Conservation (phyloP, 2,329 filamentous ascomycete genomes). For the Lasiodiplodia hormozganensis region DNA sequence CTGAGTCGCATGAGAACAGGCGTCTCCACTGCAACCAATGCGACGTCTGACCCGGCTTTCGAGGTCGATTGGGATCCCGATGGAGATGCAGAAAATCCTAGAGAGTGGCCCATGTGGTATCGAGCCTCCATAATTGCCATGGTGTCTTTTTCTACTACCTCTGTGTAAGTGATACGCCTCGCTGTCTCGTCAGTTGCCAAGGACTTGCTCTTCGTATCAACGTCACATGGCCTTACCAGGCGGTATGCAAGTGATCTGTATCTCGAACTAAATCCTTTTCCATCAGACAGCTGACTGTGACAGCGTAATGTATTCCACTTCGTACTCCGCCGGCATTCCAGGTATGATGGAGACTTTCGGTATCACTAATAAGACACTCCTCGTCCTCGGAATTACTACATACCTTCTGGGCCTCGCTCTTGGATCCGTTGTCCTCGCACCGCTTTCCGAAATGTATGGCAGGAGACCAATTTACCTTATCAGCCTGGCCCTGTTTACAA, state of each 20-base stretch:
- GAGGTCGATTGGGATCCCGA: constrained; percentile 75
- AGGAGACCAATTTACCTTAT: constrained; percentile 60
- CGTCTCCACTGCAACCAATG: constrained; percentile 41
- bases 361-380: constrained; percentile 54
- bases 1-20: constrained; percentile 17
- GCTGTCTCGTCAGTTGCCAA: constrained; percentile 31
- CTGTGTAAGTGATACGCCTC: constrained; percentile 48
- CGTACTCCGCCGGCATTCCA: constrained; percentile 75
- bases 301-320: constrained; percentile 75
- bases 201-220: background rate
- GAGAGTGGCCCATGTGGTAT: constrained; percentile 70
- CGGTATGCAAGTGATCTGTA: background rate
- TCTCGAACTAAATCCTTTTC: background rate
- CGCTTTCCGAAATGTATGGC: constrained; percentile 62
- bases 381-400: constrained; percentile 56
- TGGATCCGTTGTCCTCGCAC: constrained; percentile 60
- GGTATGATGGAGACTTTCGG: constrained; percentile 69
- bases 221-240: background rate
- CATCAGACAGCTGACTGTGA: background rate
- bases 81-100: constrained; percentile 67
- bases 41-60: constrained; percentile 62
- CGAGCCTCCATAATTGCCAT: constrained; percentile 62
- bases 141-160: constrained; percentile 64
- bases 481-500: constrained; percentile 59
- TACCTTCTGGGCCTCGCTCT: constrained; percentile 62